A percentile compares a stretch with the other conserved stretches of the same genome.
Conservation (phyloP, 768 basidiomycete species). For the Mycena kentingensis region DNA sequence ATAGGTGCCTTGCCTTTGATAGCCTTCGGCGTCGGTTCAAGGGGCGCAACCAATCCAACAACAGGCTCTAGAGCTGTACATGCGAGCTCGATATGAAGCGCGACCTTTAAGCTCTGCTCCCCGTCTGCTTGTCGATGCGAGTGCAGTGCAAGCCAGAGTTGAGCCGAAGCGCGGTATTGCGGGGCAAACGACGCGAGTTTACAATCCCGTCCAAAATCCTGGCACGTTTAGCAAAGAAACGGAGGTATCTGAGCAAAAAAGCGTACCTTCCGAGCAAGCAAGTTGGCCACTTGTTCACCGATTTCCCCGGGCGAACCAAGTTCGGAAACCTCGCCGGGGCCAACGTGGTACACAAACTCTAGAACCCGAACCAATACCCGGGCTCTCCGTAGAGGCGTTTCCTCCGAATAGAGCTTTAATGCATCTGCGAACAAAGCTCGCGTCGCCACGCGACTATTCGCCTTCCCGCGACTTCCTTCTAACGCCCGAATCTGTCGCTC, state of each 20-base stretch:
- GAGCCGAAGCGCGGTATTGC: constrained; percentile 56
- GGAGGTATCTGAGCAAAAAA: neutral
- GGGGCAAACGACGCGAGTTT: constrained; percentile 33
- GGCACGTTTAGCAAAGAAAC: neutral
- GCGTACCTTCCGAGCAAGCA: constrained; percentile 48
- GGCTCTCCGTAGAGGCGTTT: constrained; percentile 60
- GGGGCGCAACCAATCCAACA: constrained; percentile 24
- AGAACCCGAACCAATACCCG: constrained; percentile 58
- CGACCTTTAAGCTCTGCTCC: constrained; percentile 47
- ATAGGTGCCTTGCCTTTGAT: constrained; percentile 17
- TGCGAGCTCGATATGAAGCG: constrained; percentile 55
- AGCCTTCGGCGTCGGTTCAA: constrained; percentile 16
- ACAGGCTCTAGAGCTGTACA: constrained; percentile 48
- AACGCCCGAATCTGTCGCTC: constrained; percentile 63
- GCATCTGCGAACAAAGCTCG: constrained; percentile 49
- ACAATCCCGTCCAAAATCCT: constrained; percentile 40
- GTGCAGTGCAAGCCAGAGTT: constrained; percentile 74
- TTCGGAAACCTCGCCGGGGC: constrained; percentile 23
- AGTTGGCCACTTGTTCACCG: constrained; percentile 41
- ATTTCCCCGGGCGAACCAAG: constrained; percentile 38
- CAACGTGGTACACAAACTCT: constrained; percentile 50
- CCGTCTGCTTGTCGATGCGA: constrained; percentile 56
- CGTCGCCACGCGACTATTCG: constrained; percentile 47
- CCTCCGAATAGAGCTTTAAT: constrained; percentile 49
- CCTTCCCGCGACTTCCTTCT: constrained; percentile 58